phyloP scores from a whole-genome alignment of 805 yeast genomes.

The Saccharomycopsis selenospora region DNA sequence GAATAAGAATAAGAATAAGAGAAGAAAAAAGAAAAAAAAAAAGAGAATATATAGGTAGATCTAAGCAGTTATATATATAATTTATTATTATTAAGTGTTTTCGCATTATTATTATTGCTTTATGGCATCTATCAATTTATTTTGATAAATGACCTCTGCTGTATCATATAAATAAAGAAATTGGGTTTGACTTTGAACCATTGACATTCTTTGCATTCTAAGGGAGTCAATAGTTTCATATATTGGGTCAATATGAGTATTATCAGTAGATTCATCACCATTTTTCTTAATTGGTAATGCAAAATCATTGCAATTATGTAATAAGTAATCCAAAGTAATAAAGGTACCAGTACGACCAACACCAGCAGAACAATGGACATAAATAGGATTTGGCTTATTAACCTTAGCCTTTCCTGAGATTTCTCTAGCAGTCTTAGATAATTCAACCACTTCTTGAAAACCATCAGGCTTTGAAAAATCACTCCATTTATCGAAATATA shows the following conservation, averaged over 20 bases:
- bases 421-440: conserved; percentile 28
- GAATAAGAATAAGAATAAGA: too few relatives aligned
- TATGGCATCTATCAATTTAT: background rate
- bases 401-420: background rate
- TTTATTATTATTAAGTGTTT: too few relatives aligned
- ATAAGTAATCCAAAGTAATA: conserved; percentile 52
- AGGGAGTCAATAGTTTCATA: conserved; percentile 34
- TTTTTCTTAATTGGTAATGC: conserved; percentile 4
- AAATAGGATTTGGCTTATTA: conserved; percentile 35
- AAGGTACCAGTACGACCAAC: conserved; percentile 94
- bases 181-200: conserved; percentile 45
- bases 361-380: conserved; percentile 94
- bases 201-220: conserved; percentile 39
- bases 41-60: too few relatives aligned
- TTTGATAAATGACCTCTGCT: conserved; percentile 7
- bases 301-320: conserved; percentile 23
- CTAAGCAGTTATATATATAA: too few relatives aligned
- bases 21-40: too few relatives aligned
- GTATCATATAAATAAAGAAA: conserved; percentile 40
- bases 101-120: too few relatives aligned
- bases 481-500: conserved; percentile 74
- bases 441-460: conserved; percentile 39
- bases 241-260: conserved; percentile 30
- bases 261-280: background rate
- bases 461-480: conserved; percentile 63